Percentiles rank a stretch among this genome's conserved stretches.
phyloP scores from a whole-genome alignment of 2,329 filamentous ascomycete species.

The Phaeosphaeriaceae sp. region DNA sequence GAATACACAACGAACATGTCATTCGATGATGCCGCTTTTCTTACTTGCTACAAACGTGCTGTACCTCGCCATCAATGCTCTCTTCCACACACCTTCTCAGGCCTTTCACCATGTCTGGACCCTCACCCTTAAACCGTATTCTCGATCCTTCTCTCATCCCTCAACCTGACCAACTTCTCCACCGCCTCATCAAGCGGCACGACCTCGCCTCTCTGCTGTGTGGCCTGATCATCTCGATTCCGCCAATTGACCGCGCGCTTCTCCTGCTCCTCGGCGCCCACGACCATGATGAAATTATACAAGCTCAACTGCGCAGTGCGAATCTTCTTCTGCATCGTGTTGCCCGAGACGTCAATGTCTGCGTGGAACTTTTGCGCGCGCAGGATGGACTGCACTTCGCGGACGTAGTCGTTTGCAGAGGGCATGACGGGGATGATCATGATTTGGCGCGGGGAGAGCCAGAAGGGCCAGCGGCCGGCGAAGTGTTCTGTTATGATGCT shows the following conservation, averaged over 20 bases:
- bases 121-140: conserved; percentile 19
- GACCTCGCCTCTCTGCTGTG: conserved; percentile 69
- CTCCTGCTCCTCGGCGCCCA: conserved; percentile 69
- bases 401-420: conserved; percentile 74
- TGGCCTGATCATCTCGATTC: conserved; percentile 69
- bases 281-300: conserved; percentile 84
- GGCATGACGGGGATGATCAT: conserved; percentile 81
- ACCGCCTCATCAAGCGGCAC: conserved; percentile 68
- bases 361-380: conserved; percentile 73
- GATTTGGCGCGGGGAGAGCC: conserved; percentile 84
- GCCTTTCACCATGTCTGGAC: not conserved
- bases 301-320: conserved; percentile 80
- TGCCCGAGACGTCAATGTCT: conserved; percentile 75
- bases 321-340: conserved; percentile 91
- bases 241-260: conserved; percentile 68
- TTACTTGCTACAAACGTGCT: not conserved
- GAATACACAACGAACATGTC: not conserved
- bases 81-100: not conserved
- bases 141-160: conserved; percentile 53
- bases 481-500: conserved; percentile 82
- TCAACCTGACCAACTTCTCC: conserved; percentile 57
- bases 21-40: not conserved
- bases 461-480: conserved; percentile 88
- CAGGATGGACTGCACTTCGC: conserved; percentile 74
- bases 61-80: not conserved